Evolutionary conservation across 2,329 filamentous ascomycete genomes (phyloP), one percentile per base, ranked within the genome.

Genomic region (Zymoseptoria tritici): DNA sequence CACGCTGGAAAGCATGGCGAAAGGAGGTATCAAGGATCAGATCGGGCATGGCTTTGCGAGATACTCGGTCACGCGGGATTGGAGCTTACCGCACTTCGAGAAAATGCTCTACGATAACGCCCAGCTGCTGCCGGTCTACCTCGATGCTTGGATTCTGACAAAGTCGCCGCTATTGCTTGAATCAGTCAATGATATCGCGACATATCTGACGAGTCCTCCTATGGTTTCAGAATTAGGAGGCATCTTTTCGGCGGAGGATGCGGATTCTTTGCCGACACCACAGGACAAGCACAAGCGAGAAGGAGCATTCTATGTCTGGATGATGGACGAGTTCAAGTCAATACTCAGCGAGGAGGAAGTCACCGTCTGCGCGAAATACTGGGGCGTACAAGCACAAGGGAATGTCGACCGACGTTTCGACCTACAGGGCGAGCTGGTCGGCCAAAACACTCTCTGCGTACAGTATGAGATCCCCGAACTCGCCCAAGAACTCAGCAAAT

Each of bases 41-140:
- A 83, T 93, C 61, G 89, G 89, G 51, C 83, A 89, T 70, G 89
- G 90, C 6, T 91, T 91, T 68, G 85, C 88, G 46, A 84, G 93
- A 56, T 97, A 96, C 72, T 96, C 91, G 13, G 88, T 96, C 7
- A 97, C 93, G 0, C 79, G 85, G 13, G 90, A 97, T 75, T 99
- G 94, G 94, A 90, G 88, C 63, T 79, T 97, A 53, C 94, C 94
- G 9, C 92, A 96, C 73, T 99, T 97, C 68, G 94, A 99, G 77
- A 97, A 97, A 78, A 91, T 97, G 83, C 83, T 97, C 9, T 91
- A 91, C 57, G 94, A 97, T 71, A 96, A 99, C 69, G 87, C 90
- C 0, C 87, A 97, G 66, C 81, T 97, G 1, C 78, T 99, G 2
- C 83, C 87, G 22, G 81, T 94, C 6, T 97, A 94, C 68, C 80